Evolutionary conservation across 305 asterid species (phyloP), one percentile per base, ranked within the genome.

Genomic region (Withania somnifera): DNA sequence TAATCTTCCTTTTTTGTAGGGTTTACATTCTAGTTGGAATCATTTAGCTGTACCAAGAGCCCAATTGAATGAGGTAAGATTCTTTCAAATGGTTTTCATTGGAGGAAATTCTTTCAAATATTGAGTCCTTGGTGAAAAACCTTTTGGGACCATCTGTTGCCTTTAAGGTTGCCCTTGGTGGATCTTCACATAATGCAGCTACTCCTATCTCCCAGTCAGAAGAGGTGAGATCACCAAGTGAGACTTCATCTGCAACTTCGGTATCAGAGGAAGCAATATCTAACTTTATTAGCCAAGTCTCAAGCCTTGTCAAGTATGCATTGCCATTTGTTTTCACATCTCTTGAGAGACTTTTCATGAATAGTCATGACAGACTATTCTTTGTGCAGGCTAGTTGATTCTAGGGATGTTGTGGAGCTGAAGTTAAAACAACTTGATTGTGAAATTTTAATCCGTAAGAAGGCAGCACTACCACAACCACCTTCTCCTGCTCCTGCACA

Each of bases 371-470:
- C 28, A 10, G 45, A 36, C 61, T 81, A 38, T 61, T 82, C 82
- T 79, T 17, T 60, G 26, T 86, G 90, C 91, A 93, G 98, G 89
- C 85, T 93, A 81, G 99, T 92, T 77, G 97, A 95, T 87, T 91
- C 98, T 82, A 90, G 89, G 82, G 98, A 95, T 88, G 91, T 95
- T 77, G 88, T 89, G 84, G 98, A 94, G 82, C 90, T 94, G 64
- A 84, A 90, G 80, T 81, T 94, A 87, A 91, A 94, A 88, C 97
- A 94, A 81, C 88, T 84, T 28, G 93, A 87, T 82, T 89, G 94
- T 69, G 97, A 94, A 83, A 77, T 95, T 82, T 36, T 91, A 79
- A 93, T 95, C 69, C 91, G 97, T 50, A 95, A 95, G 86, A 93
- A 95, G 86, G 97, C 88, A 88, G 99, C 98, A 40, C 88, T 95